These are phyloP conservation scores for Moesziomyces antarcticus DNA, from an alignment of 1,284 basidiomycete species.

Conservation along the genomic window DNA sequence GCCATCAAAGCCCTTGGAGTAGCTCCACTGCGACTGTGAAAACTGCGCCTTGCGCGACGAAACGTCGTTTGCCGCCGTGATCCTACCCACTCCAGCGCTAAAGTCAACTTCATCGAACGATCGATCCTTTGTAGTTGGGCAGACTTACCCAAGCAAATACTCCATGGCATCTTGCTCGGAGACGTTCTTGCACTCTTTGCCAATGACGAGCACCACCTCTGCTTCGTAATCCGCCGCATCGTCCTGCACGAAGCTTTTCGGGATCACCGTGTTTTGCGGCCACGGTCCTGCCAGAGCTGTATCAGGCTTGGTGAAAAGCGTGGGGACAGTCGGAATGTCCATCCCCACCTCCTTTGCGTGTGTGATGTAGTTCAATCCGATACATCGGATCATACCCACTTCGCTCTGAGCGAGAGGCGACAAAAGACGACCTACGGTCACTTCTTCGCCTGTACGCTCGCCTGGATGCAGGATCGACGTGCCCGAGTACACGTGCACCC, in stretches of 20 bases:
- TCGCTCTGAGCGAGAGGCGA: slow-evolving; percentile 74
- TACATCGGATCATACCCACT: slow-evolving; percentile 76
- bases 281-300: slow-evolving; percentile 78
- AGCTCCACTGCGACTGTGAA: slow-evolving; percentile 68
- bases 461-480: slow-evolving; percentile 74
- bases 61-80: slow-evolving; percentile 69
- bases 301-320: slow-evolving; percentile 83
- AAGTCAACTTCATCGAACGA: too few relatives aligned
- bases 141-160: slow-evolving; percentile 82
- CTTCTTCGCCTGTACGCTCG: slow-evolving; percentile 74
- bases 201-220: slow-evolving; percentile 86
- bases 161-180: slow-evolving; percentile 79
- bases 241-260: slow-evolving; percentile 75
- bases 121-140: too few relatives aligned
- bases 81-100: slow-evolving; percentile 23
- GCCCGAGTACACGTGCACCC: slow-evolving; percentile 77
- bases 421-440: slow-evolving; percentile 79
- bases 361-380: slow-evolving; percentile 83
- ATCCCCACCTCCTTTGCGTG: slow-evolving; percentile 73
- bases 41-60: slow-evolving; percentile 66
- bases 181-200: slow-evolving; percentile 81
- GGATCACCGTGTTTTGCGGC: slow-evolving; percentile 72
- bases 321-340: slow-evolving; percentile 73
- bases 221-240: slow-evolving; percentile 87
- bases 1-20: slow-evolving; percentile 69